These are phyloP conservation scores for Lotus japonicus DNA, from an alignment of 306 rosid species.

Conservation along the genomic window DNA sequence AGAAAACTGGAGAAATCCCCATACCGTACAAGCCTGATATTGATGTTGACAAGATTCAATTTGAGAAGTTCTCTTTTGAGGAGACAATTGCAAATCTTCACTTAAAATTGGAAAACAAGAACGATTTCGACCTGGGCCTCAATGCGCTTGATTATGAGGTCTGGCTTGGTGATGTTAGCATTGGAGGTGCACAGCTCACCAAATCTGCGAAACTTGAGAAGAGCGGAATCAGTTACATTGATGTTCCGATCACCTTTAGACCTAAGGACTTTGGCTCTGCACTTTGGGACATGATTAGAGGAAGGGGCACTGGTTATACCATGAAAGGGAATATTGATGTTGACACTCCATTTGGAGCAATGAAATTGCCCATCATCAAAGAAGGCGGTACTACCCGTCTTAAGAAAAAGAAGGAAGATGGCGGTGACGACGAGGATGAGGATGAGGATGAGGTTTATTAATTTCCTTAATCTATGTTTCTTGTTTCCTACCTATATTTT, in stretches of 20 bases:
- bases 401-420: slow-evolving; percentile 71
- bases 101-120: slow-evolving; percentile 84
- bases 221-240: slow-evolving; percentile 48
- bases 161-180: slow-evolving; percentile 75
- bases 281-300: slow-evolving; percentile 95
- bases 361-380: slow-evolving; percentile 85
- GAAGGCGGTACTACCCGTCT: slow-evolving; percentile 92
- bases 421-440: slow-evolving; percentile 45
- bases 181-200: slow-evolving; percentile 65
- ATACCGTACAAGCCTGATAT: slow-evolving; percentile 94
- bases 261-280: slow-evolving; percentile 97
- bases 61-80: slow-evolving; percentile 73
- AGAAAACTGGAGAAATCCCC: slow-evolving; percentile 93
- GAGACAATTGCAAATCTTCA: slow-evolving; percentile 85
- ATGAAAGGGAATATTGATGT: slow-evolving; percentile 72
- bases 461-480: not conserved
- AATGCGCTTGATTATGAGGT: slow-evolving; percentile 72
- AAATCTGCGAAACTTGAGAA: slow-evolving; percentile 63
- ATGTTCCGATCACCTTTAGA: slow-evolving; percentile 77
- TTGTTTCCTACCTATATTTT: not conserved
- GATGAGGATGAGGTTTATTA: slow-evolving; percentile 74
- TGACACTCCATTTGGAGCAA: slow-evolving; percentile 89
- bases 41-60: slow-evolving; percentile 74
- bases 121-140: slow-evolving; percentile 83
- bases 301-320: slow-evolving; percentile 81